Conservation (phyloP, 306 rosid species). For the Cicer yamashitae region DNA sequence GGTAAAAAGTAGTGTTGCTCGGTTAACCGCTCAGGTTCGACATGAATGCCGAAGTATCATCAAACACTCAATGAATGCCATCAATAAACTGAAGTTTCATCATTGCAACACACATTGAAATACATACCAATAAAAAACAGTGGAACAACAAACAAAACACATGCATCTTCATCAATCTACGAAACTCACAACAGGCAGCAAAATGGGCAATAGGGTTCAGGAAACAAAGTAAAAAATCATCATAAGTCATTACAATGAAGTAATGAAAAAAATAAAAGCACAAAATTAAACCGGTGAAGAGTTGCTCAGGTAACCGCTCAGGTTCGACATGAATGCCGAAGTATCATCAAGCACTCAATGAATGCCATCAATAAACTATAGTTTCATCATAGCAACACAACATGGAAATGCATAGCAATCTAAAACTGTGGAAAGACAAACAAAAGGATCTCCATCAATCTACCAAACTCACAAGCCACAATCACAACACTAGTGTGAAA, state of each 20-base stretch:
- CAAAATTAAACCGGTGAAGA: background rate
- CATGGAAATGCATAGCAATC: background rate
- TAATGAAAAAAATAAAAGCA: too few relatives aligned
- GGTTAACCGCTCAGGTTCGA: conserved; percentile 58
- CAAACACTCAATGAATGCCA: conserved; percentile 33
- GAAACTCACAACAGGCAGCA: background rate
- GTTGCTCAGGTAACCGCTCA: conserved; percentile 59
- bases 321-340: conserved; percentile 52
- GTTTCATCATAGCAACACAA: background rate
- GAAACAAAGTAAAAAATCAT: too few relatives aligned
- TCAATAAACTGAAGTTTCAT: conserved; percentile 43
- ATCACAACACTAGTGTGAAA: background rate
- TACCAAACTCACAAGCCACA: background rate
- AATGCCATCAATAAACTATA: conserved; percentile 42
- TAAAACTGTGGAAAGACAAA: background rate
- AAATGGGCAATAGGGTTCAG: too few relatives aligned
- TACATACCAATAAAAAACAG: background rate
- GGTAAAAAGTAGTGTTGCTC: conserved; percentile 32
- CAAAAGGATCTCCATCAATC: too few relatives aligned
- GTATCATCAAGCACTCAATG: conserved; percentile 41
- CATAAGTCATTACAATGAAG: too few relatives aligned
- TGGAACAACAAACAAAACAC: background rate
- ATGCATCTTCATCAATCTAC: background rate
- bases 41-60: conserved; percentile 51
- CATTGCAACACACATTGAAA: conserved; percentile 42